Base-by-base conservation (phyloP, 148 eudicot species). In the Amaranthus hypochondriacus region DNA sequence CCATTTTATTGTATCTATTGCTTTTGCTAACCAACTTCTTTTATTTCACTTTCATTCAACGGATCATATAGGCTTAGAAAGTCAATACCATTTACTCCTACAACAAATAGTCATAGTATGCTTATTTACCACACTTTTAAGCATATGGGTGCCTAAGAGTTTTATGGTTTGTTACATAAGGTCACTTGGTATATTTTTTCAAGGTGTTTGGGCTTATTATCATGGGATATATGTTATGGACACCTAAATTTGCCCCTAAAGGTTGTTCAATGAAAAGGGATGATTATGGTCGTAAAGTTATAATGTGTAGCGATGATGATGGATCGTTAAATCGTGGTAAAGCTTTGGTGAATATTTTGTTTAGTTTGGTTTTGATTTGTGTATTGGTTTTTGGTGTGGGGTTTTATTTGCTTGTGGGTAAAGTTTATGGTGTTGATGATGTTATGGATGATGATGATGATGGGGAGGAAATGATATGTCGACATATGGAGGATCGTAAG, bases 41-140 rank as follows among this genome's bases (percentile, higher is more conserved):
- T 81, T 82, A 58, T 82, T 82, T 49, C 87, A 84, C 68, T 77
- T 84, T 53, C 87, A 84, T 77, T 76, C 85, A n/a, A 79, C 87
- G 9, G 85, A 82, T 61, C 87, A 82, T 72, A 72, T 77, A n/a
- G 87, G 81, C 7, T 54, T 84, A 43, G 87, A 82, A 65, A 77
- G 83, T 5, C 87, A 75, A n/a, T 84, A 84, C 71, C 87, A 84
- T 56, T 57, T 57, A 66, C 87, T 84, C 39, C 81, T 79, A 12
- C 79, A 84, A 71, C 18, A 73, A 4, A 62, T 82, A 4, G 42
- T 84, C 4, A 59, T 69, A 2, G 76, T 84, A n/a, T 84, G 83
- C 66, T 53, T 84, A n/a, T 6, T 57, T 42, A 62, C 79, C 18
- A 82, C 83, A 11, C 75, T 84, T 6, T 66, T 80, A 63, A 78